phyloP scores from a whole-genome alignment of 768 basidiomycete genomes.

The Leccinum truebloodii region DNA sequence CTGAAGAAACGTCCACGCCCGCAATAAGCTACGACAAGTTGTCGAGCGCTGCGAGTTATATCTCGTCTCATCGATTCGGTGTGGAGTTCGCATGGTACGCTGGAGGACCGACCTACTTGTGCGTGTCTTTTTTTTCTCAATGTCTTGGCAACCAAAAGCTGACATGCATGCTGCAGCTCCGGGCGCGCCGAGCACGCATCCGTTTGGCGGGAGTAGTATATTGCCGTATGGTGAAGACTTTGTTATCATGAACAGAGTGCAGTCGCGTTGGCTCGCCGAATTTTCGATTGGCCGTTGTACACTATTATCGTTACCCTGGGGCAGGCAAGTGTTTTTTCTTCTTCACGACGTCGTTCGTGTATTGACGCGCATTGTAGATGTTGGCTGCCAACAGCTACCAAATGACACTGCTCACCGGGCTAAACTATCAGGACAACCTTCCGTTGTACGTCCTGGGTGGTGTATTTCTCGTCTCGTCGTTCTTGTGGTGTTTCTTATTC shows the following conservation, averaged over 20 bases:
- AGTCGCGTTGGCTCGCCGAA: constrained; percentile 78
- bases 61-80: constrained; percentile 79
- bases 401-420: constrained; percentile 84
- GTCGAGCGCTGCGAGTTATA: constrained; percentile 75
- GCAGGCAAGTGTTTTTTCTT: constrained; percentile 48
- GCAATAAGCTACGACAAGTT: constrained; percentile 36
- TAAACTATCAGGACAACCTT: constrained; percentile 76
- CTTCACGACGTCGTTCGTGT: background rate
- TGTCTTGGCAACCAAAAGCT: constrained; percentile 17
- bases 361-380: constrained; percentile 51
- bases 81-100: constrained; percentile 64
- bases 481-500: constrained; percentile 90
- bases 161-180: constrained; percentile 27
- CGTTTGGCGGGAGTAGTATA: constrained; percentile 48
- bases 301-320: constrained; percentile 86
- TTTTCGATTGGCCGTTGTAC: constrained; percentile 89
- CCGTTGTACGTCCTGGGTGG: constrained; percentile 90
- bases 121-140: constrained; percentile 31
- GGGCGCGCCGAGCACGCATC: constrained; percentile 51
- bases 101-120: constrained; percentile 73
- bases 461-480: constrained; percentile 83
- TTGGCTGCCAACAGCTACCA: constrained; percentile 92
- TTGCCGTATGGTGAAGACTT: constrained; percentile 54
- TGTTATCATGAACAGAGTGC: constrained; percentile 81
- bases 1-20: constrained; percentile 4